phyloP scores from a whole-genome alignment of 352 stramenopile species.

The Pseudoperonospora humuli region DNA sequence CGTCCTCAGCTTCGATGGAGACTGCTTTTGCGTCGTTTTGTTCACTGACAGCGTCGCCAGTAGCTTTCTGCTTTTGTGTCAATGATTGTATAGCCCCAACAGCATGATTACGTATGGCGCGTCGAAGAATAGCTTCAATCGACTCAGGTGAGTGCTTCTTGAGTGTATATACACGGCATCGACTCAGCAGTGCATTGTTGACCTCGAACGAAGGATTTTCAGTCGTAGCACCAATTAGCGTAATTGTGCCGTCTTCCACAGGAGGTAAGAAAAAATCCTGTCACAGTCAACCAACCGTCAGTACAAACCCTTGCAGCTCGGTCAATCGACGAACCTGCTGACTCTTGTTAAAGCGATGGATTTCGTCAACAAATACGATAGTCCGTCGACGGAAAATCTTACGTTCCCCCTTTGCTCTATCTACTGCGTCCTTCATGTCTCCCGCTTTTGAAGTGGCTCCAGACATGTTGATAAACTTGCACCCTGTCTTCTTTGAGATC shows the following conservation, averaged over 20 bases:
- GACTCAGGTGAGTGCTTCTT: conserved; percentile 60
- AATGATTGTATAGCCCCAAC: conserved; percentile 27
- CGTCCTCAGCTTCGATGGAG: conserved; percentile 42
- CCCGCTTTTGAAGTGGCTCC: conserved; percentile 60
- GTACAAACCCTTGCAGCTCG: neutral
- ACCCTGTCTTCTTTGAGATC: conserved; percentile 53
- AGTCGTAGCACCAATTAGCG: conserved; percentile 83
- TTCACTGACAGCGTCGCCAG: conserved; percentile 1
- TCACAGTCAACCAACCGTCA: neutral
- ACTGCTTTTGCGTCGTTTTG: neutral
- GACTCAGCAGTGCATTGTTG: conserved; percentile 77
- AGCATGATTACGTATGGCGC: conserved; percentile 37
- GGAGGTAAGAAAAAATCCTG: conserved; percentile 78
- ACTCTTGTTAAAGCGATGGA: conserved; percentile 86
- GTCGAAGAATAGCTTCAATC: conserved; percentile 53
- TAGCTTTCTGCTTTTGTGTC: conserved; percentile 4
- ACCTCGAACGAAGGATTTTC: conserved; percentile 87
- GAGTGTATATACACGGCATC: conserved; percentile 71
- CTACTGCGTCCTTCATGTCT: conserved; percentile 70
- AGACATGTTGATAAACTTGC: conserved; percentile 69
- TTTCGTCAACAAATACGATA: conserved; percentile 85
- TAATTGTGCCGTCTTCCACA: conserved; percentile 80
- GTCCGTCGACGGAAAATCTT: conserved; percentile 58
- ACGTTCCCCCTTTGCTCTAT: conserved; percentile 54
- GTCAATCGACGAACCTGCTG: conserved; percentile 34